phyloP scores from a whole-genome alignment of 805 yeast genomes.

The Candida cerambycidarum region DNA sequence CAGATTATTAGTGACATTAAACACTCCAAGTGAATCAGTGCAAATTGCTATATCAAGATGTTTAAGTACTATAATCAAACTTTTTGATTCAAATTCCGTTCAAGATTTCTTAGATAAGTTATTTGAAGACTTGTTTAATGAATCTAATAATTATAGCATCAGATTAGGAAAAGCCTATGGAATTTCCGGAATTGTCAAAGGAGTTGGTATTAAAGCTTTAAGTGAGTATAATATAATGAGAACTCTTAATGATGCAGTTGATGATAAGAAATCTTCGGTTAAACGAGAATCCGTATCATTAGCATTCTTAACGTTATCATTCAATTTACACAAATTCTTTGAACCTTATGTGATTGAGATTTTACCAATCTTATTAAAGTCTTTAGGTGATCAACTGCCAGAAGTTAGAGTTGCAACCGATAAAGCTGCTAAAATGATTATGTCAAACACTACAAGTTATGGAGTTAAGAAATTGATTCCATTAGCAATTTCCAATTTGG shows the following conservation, averaged over 20 bases:
- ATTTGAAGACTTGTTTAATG: slow-evolving; percentile 55
- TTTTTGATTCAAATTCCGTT: slow-evolving; percentile 47
- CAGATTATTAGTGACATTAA: slow-evolving; percentile 69
- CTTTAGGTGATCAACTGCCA: slow-evolving; percentile 79
- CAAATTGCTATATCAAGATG: slow-evolving; percentile 86
- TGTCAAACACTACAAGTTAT: slow-evolving; percentile 87
- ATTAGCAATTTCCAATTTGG: slow-evolving; percentile 78
- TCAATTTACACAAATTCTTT: slow-evolving; percentile 69
- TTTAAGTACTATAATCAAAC: slow-evolving; percentile 74
- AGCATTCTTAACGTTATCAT: slow-evolving; percentile 82
- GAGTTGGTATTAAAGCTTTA: slow-evolving; percentile 79
- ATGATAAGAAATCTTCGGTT: slow-evolving; percentile 72
- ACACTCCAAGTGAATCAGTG: slow-evolving; percentile 86
- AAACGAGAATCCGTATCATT: slow-evolving; percentile 86
- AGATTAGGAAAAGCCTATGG: slow-evolving; percentile 97
- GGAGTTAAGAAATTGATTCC: slow-evolving; percentile 94
- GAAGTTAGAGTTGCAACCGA: slow-evolving; percentile 91
- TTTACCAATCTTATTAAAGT: slow-evolving; percentile 74
- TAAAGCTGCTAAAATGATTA: slow-evolving; percentile 79
- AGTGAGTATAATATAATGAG: slow-evolving; percentile 77
- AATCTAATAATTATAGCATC: slow-evolving; percentile 38
- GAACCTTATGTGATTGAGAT: slow-evolving; percentile 94
- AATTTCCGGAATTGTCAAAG: slow-evolving; percentile 88
- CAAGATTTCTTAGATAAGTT: slow-evolving; percentile 56
- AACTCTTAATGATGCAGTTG: slow-evolving; percentile 75